Conservation (phyloP, 2,329 filamentous ascomycete species). For the Aspergillus piperis region DNA sequence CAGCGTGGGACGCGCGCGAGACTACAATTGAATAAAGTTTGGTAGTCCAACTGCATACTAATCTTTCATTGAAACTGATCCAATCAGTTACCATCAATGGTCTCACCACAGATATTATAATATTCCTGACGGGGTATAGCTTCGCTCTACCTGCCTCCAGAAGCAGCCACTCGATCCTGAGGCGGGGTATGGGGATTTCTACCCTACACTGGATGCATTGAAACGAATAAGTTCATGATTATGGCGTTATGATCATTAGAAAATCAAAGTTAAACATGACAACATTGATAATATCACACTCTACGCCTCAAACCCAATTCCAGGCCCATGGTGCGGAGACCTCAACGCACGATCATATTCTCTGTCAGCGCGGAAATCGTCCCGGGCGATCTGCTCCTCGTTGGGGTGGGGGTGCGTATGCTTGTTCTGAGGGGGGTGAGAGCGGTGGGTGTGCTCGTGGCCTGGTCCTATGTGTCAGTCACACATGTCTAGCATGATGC, state of each 20-base stretch:
- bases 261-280: not conserved
- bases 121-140: not conserved
- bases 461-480: not conserved
- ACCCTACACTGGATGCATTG: no score
- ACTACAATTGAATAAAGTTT: no score
- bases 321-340: constrained; percentile 3
- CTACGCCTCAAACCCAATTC: constrained; percentile 3
- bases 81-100: no score
- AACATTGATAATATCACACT: not conserved
- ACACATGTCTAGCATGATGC: not conserved
- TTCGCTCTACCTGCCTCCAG: not conserved
- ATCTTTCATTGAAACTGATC: no score
- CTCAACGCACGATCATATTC: constrained; percentile 3
- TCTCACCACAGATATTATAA: no score
- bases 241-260: no score
- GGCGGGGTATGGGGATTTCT: no score
- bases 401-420: not conserved
- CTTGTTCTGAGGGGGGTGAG: not conserved
- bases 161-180: no score
- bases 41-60: no score
- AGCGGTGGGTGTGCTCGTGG: not conserved
- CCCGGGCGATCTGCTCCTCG: not conserved
- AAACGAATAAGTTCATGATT: no score
- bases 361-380: not conserved
- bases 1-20: no score